These are phyloP conservation scores for Aspergillus caelatus DNA, from an alignment of 2,329 filamentous ascomycete genomes.

Conservation along the genomic window DNA sequence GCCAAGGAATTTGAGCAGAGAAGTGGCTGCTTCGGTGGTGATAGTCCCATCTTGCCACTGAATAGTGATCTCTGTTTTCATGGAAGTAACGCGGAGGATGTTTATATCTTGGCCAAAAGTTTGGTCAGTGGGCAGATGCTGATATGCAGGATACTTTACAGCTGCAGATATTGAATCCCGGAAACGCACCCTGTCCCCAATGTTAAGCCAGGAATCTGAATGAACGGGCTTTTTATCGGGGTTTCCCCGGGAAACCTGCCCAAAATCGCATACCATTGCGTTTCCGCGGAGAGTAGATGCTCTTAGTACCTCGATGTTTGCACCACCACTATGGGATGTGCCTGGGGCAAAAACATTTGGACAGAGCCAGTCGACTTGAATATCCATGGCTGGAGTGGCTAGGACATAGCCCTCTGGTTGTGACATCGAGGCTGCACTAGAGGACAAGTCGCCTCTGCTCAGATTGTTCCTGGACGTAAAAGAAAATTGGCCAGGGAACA, in stretches of 20 bases:
- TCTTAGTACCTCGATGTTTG: constrained; percentile 20
- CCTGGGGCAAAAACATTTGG: constrained; percentile 37
- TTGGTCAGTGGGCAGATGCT: constrained; percentile 49
- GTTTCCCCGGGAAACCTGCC: constrained; percentile 17
- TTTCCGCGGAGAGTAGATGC: constrained; percentile 22
- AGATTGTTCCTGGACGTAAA: constrained; percentile 56
- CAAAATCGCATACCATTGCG: constrained; percentile 28
- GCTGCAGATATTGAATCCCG: constrained; percentile 55
- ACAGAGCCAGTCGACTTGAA: constrained; percentile 58
- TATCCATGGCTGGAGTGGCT: constrained; percentile 47
- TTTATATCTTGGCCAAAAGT: constrained; percentile 62
- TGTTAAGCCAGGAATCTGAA: constrained; percentile 38
- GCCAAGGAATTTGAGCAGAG: constrained; percentile 36
- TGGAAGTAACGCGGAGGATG: constrained; percentile 55
- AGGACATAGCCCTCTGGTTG: constrained; percentile 58
- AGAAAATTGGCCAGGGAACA: constrained; percentile 47
- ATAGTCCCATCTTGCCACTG: constrained; percentile 62
- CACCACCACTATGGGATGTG: constrained; percentile 20
- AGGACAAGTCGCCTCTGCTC: constrained; percentile 55
- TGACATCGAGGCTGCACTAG: constrained; percentile 53
- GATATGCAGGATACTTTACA: constrained; percentile 55
- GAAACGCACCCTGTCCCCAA: constrained; percentile 58
- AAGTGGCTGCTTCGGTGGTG: constrained; percentile 49
- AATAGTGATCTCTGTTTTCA: constrained; percentile 54
- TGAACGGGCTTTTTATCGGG: constrained; percentile 4